Evolutionary conservation across 441 rosid genomes (phyloP).

Genomic region (Geranium incanum): DNA sequence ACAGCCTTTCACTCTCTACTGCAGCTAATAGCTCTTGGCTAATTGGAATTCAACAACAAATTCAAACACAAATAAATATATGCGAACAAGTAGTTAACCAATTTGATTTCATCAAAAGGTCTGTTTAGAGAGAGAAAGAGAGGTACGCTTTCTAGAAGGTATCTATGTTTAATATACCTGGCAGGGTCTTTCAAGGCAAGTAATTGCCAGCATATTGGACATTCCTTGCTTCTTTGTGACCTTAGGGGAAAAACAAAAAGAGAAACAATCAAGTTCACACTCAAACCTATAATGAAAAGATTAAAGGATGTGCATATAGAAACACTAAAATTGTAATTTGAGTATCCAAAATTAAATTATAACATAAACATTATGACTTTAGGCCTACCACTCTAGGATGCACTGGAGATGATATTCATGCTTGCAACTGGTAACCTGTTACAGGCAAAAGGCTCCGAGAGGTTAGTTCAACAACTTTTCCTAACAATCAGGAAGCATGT

Average conservation of each 20-base stretch:
- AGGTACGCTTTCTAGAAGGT: background rate
- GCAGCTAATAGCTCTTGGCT: constrained; percentile 84
- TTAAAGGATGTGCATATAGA: background rate
- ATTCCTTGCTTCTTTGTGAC: constrained; percentile 91
- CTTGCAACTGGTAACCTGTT: constrained; percentile 73
- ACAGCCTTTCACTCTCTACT: constrained; percentile 48
- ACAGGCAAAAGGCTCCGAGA: constrained; percentile 5
- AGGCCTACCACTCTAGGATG: constrained; percentile 61
- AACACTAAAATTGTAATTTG: background rate
- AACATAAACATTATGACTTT: background rate
- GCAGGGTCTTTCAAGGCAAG: constrained; percentile 59
- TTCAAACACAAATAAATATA: background rate
- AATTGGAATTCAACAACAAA: background rate
- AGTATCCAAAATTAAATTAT: background rate
- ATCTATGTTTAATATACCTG: constrained; percentile 34
- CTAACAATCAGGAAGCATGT: background rate
- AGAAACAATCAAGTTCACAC: background rate
- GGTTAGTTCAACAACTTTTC: background rate
- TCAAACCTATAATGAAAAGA: background rate
- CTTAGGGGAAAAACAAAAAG: constrained; percentile 26
- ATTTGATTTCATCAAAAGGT: constrained; percentile 12
- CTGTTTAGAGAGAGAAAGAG: constrained; percentile 6
- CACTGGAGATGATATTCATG: constrained; percentile 94
- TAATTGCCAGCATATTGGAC: constrained; percentile 81
- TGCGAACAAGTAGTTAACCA: constrained; percentile 8